Percentiles rank a stretch among this genome's conserved stretches.
phyloP scores from a whole-genome alignment of 2,329 filamentous ascomycete genomes.

The Fusarium foetens region DNA sequence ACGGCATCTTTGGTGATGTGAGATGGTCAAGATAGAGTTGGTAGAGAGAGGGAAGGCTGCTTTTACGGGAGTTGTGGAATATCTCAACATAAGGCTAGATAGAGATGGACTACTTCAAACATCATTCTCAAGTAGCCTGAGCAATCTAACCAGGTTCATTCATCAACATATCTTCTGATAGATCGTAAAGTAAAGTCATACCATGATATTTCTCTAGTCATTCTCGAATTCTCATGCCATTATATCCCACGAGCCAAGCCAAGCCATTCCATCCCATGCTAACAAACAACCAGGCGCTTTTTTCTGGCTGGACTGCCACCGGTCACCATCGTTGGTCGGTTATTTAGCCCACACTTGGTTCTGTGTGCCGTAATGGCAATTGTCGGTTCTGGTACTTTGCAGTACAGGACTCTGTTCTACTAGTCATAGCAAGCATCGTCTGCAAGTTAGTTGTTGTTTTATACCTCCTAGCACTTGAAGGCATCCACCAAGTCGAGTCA shows the following conservation, averaged over 20 bases:
- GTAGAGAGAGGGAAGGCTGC: background rate
- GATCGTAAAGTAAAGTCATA: background rate
- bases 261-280: conserved; percentile 15
- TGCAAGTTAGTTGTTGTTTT: background rate
- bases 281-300: conserved; percentile 5
- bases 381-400: background rate
- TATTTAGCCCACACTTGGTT: background rate
- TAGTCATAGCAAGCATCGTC: conserved; percentile 7
- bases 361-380: background rate
- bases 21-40: background rate
- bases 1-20: background rate
- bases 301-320: background rate
- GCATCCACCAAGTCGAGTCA: conserved; percentile 4
- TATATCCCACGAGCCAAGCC: conserved; percentile 12
- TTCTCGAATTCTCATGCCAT: conserved; percentile 8
- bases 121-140: background rate
- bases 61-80: background rate
- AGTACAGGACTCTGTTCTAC: background rate
- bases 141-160: background rate
- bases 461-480: background rate
- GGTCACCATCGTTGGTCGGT: background rate
- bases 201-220: background rate
- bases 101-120: background rate
- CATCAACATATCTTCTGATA: background rate
- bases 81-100: background rate